A percentile compares a stretch with the other conserved stretches of the same genome.
These are phyloP conservation scores for Cladophialophora immunda DNA, from an alignment of 2,329 filamentous ascomycete species.

Conservation along the genomic window DNA sequence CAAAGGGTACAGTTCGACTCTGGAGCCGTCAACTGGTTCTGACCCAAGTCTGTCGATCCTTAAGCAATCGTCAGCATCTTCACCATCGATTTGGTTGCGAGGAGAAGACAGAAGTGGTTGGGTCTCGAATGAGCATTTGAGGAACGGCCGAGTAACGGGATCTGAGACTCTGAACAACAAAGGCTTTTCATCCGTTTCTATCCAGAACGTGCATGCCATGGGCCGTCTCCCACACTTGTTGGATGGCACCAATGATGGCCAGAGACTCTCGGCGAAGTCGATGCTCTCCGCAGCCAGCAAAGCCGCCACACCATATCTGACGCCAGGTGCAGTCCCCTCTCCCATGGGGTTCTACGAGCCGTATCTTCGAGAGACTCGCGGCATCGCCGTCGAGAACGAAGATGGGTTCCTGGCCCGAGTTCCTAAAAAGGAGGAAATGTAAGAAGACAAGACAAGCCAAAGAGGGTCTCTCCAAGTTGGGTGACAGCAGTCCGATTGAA, in stretches of 20 bases:
- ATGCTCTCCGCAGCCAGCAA: conserved; percentile 38
- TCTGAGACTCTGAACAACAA: conserved; percentile 36
- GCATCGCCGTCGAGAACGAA: conserved; percentile 14
- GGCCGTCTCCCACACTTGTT: conserved; percentile 39
- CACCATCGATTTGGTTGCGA: conserved; percentile 26
- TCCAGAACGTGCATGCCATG: conserved; percentile 41
- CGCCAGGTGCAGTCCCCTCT: conserved; percentile 28
- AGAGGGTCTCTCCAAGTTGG: neutral
- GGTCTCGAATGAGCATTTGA: conserved; percentile 23
- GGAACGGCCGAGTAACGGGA: conserved; percentile 18
- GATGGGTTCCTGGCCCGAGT: conserved; percentile 18
- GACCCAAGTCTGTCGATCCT: conserved; percentile 21
- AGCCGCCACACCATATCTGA: conserved; percentile 32
- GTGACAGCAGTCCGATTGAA: conserved; percentile 10
- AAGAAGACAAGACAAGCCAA: conserved; percentile 5
- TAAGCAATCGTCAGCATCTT: conserved; percentile 25
- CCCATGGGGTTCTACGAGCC: conserved; percentile 34
- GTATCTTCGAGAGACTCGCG: conserved; percentile 27
- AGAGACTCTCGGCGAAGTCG: conserved; percentile 33
- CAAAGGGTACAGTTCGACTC: conserved; percentile 17
- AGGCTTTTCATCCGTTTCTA: conserved; percentile 38
- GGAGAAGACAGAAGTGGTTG: conserved; percentile 26
- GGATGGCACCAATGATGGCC: conserved; percentile 36
- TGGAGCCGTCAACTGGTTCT: conserved; percentile 21
- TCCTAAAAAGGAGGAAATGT: conserved; percentile 22